Evolutionary conservation across 306 rosid species (phyloP).

Genomic region (Luffa acutangula): DNA sequence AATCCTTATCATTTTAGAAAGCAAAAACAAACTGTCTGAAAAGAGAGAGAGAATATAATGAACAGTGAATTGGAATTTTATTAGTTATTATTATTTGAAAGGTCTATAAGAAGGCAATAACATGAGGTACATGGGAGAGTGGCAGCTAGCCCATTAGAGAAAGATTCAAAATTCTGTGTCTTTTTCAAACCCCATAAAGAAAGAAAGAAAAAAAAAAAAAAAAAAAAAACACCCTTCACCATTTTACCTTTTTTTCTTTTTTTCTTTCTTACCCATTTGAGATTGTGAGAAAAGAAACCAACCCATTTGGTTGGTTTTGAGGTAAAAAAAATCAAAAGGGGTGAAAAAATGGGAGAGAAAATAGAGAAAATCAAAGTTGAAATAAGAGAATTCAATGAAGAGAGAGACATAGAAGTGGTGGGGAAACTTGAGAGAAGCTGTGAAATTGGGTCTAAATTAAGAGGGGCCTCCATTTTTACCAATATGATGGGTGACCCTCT

Average conservation of each 20-base stretch:
- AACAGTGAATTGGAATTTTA: not conserved
- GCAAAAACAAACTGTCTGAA: not conserved
- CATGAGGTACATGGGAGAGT: slow-evolving; percentile 5
- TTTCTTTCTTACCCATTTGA: not conserved
- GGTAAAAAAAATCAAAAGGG: not conserved
- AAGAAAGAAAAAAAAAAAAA: not conserved
- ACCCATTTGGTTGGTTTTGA: not conserved
- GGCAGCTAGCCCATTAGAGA: slow-evolving; percentile 23
- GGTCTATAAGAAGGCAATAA: slow-evolving; percentile 22
- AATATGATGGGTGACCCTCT: slow-evolving; percentile 56
- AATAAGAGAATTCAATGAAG: slow-evolving; percentile 58
- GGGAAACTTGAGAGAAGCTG: slow-evolving; percentile 72
- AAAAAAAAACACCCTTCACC: not conserved
- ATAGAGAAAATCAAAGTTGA: slow-evolving; percentile 28
- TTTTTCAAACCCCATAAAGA: not conserved
- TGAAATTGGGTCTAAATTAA: slow-evolving; percentile 49
- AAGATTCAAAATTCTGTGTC: slow-evolving; percentile 18
- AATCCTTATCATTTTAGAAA: not conserved
- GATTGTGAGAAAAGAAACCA: not conserved
- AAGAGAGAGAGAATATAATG: not conserved
- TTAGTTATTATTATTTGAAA: not conserved
- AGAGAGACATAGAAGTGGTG: slow-evolving; percentile 55
- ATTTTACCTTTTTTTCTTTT: too few species aligned
- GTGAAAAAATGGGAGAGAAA: slow-evolving; percentile 20
- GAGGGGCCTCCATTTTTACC: slow-evolving; percentile 55